phyloP scores from a whole-genome alignment of 257 asterid genomes.

The Datura wrightii region DNA sequence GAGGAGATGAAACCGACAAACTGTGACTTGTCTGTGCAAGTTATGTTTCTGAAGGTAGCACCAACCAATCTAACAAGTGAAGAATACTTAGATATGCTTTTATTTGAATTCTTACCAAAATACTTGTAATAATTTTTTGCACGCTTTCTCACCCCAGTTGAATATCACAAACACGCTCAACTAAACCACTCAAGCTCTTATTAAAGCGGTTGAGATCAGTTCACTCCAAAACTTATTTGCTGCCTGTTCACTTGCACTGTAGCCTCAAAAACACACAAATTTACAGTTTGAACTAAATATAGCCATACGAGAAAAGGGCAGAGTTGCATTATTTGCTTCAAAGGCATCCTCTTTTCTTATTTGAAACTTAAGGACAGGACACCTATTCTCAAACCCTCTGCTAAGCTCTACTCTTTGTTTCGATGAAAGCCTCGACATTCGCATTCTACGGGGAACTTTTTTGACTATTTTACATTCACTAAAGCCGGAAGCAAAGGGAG shows the following conservation, averaged over 20 bases:
- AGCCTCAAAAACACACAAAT: neutral
- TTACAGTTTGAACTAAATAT: neutral
- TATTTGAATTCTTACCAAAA: neutral
- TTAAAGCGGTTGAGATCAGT: neutral
- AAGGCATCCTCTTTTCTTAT: neutral
- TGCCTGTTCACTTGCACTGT: neutral
- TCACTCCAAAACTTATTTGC: neutral
- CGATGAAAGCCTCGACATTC: neutral
- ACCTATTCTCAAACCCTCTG: neutral
- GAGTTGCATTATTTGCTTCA: neutral
- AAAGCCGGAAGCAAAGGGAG: neutral
- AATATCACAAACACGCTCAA: neutral
- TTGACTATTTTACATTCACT: neutral
- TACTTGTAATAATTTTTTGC: neutral
- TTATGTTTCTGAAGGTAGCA: neutral
- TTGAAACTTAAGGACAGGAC: neutral
- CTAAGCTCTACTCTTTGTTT: neutral
- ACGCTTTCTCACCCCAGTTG: neutral
- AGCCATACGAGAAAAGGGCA: neutral
- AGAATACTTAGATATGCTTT: neutral
- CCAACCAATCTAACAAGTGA: neutral
- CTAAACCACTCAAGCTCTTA: neutral
- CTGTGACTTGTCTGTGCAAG: neutral
- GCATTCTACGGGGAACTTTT: neutral
- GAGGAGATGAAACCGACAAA: neutral